Base-by-base conservation (phyloP, 441 rosid species). In the Gossypium trilobum region DNA sequence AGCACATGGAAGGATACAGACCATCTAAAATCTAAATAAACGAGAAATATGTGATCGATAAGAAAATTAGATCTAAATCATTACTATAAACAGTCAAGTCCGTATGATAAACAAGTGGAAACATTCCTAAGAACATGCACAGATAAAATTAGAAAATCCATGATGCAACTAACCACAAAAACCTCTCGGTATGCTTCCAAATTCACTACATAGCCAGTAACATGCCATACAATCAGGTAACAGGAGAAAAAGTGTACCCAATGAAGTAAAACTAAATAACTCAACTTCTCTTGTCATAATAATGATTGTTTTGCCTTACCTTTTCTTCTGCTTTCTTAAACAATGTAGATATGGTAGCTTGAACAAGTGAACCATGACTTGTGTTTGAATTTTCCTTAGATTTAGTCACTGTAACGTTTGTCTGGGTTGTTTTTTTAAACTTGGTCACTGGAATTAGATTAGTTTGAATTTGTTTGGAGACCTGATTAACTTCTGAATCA, bases 271-370 rank as follows among this genome's bases (percentile, higher is more conserved):
- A 65, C 70, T 44, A 22, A 44, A 65, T 65, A 65, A 65, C 46
- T 11, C 56, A 65, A 65, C 54, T 64, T 64, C 69, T 64, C 69
- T 44, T 64, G 46, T 44, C n/a, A 67, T 11, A 71, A 23, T 25
- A 61, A 71, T 65, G 19, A 51, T 27, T 33, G 1, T 20, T 39
- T 5, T 9, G 4, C 14, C 74, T 65, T 74, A 87, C 91, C 86
- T 87, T 88, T 75, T 88, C 75, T 70, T 83, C 91, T 56, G 80
- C 92, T 81, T 89, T 94, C 77, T 87, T 92, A 82, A 92, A 90
- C 68, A 94, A 73, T 42, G 92, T 85, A 59, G 94, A 80, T 72
- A 92, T 84, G 2, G 94, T 88, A 19, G 94, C 75, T 83, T 94
- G 99, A 78, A 92, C 91, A 52, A 94, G 90, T 69, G 89, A 82